Conservation (phyloP, 148 eudicot species). For the Nepenthes gracilis region DNA sequence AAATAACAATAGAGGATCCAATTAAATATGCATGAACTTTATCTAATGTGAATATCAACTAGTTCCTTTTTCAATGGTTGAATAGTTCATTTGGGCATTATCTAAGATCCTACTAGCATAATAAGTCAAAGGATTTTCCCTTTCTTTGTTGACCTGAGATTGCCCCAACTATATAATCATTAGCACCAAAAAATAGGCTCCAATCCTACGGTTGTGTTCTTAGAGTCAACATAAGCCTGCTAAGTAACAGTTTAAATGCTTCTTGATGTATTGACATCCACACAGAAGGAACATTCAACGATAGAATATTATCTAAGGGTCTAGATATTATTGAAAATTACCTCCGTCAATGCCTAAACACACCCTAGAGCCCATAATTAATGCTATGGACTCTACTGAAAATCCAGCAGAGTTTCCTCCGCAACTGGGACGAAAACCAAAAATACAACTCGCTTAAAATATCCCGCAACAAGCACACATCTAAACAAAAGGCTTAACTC, state of each 20-base stretch:
- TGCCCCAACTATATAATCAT: not conserved
- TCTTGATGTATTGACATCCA: not conserved
- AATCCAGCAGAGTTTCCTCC: too few relatives aligned
- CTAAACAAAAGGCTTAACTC: too few relatives aligned
- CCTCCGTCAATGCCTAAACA: too few relatives aligned
- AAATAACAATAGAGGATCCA: not conserved
- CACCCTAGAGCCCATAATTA: too few relatives aligned
- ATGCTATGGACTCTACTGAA: too few relatives aligned
- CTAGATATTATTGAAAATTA: not conserved
- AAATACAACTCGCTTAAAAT: too few relatives aligned
- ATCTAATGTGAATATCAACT: not conserved
- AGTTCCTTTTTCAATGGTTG: not conserved
- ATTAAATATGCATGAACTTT: not conserved
- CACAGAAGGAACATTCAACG: not conserved
- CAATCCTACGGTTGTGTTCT: not conserved
- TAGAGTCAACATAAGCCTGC: not conserved
- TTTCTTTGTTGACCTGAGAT: not conserved
- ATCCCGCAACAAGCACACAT: too few relatives aligned
- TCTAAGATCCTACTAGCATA: not conserved
- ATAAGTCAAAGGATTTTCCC: not conserved
- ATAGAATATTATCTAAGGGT: not conserved
- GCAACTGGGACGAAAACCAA: too few relatives aligned
- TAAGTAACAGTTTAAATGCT: not conserved
- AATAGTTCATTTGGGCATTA: not conserved
- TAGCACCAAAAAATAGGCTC: not conserved